Base-by-base conservation (phyloP, 2,329 filamentous ascomycete species). In the Botrytis fragariae region DNA sequence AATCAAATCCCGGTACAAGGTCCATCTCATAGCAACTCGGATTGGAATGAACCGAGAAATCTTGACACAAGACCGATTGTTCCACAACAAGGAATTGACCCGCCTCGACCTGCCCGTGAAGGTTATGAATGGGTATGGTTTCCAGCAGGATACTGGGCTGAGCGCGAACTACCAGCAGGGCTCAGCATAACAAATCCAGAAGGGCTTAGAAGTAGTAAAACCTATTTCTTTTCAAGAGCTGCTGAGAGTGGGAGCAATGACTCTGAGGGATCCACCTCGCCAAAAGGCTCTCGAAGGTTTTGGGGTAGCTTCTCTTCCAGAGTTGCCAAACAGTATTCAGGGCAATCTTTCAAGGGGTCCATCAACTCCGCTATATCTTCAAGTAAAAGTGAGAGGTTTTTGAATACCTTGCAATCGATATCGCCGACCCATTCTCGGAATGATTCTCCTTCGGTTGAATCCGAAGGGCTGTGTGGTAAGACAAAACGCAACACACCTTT, bases 61-160 rank as follows among this genome's bases (percentile, higher is more conserved):
- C 44, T 64, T 3, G 61, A 72, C 44, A 60, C 69, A 16, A 73
- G 65, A 68, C 51, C 62, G 59, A 12, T 37, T 48, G 54, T 48
- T 25, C n/a, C 72, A 65, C 25, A 69, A 73, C 63, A 68, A 29
- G 67, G 74, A 10, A 73, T 72, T 69, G 87, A 90, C 72, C 88
- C 88, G 4, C 88, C 88, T 37, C 85, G 88, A 3, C 84, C 86
- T n/a, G 81, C 88, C 71, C 85, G 81, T 67, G 83, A 86, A 62
- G 87, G 88, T 59, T 84, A 81, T 77, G 88, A 90, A 81, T 90
- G 87, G 88, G 88, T 90, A 37, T 90, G 88, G 88, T 89, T 88
- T 78, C 88, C 88, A 1, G 86, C 85, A 69, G 88, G 88, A 9
- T 90, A 88, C 78, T 90, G 87, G 88, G 88, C 88, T n/a, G 88